Conservation (phyloP, 192 early-diverging fungal genomes). For the Anaeromyces robustus region DNA sequence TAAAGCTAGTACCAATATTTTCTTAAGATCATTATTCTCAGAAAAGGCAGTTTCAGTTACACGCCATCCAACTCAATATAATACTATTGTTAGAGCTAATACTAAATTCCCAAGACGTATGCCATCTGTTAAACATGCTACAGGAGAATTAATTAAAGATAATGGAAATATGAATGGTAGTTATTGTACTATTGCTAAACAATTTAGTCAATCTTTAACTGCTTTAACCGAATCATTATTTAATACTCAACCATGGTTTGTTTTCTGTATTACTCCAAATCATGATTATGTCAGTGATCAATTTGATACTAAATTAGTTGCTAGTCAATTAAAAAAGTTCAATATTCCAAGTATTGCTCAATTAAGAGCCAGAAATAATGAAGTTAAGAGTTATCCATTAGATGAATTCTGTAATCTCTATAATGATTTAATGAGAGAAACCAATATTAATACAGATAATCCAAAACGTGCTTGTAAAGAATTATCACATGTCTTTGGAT, state of each 20-base stretch:
- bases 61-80: not conserved
- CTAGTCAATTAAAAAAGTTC: not conserved
- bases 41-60: not conserved
- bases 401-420: not conserved
- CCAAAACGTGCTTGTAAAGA: not conserved
- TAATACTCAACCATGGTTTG: constrained; percentile 64
- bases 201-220: constrained; percentile 28
- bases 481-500: not conserved
- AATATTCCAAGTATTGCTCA: not conserved
- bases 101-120: not conserved
- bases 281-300: not conserved
- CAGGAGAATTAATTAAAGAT: not conserved
- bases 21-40: not conserved
- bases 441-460: not conserved
- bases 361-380: not conserved
- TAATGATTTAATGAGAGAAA: not conserved
- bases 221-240: constrained; percentile 6
- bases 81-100: not conserved
- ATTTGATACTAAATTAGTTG: not conserved
- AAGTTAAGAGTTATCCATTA: not conserved
- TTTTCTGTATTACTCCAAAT: constrained; percentile 36
- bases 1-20: not conserved
- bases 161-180: constrained; percentile 37
- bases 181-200: constrained; percentile 48
- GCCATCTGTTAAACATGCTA: not conserved